Base-by-base conservation (phyloP, 768 basidiomycete genomes). In the Brasilioporus rufonigricans region DNA sequence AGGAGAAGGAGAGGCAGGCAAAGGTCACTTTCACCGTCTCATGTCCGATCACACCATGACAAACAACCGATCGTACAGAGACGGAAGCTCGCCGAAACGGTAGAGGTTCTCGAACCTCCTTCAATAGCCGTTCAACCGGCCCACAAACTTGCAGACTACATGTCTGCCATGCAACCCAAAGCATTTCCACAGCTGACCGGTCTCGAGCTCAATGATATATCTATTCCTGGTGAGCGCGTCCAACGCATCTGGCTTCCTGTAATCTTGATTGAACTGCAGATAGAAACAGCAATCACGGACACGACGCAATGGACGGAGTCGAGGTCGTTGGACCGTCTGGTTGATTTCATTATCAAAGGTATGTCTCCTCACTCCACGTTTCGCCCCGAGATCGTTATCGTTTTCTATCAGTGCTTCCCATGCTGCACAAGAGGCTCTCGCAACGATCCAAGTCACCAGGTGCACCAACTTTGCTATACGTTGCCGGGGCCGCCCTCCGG, bases 401-500 rank as follows among this genome's bases (percentile, higher is more conserved):
- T 21, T 23, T 29, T 44, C 24, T 5, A 13, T 14, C 60, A 91
- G 91, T 77, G 60, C 74, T 86, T 48, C 92, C 87, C 52, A 78
- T 74, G 48, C 74, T 94, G 26, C 83, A 80, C 63, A 80, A 79
- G 58, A 83, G 91, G 52, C 73, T 98, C 12, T 77, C 79, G 26
- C 93, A 96, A 68, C 78, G 76, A 61, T 83, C 93, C 47, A 91
- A 91, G 66, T 74, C 77, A 44, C 81, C 79, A 55, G 93, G 93
- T n/a, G 81, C 92, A 36, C 96, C 96, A 2, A 91, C 92, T 3
- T 75, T 97, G 40, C 72, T 99, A 13, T 89, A 93, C 65, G 70
- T 98, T 43, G 81, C 92, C 16, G 84, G 86, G 26, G 91, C 94
- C n/a, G 96, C 96, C 5, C 77, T 98, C 33, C 82, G 96, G 48